phyloP scores from a whole-genome alignment of 2,329 filamentous ascomycete species.

The Fonsecaea erecta region DNA sequence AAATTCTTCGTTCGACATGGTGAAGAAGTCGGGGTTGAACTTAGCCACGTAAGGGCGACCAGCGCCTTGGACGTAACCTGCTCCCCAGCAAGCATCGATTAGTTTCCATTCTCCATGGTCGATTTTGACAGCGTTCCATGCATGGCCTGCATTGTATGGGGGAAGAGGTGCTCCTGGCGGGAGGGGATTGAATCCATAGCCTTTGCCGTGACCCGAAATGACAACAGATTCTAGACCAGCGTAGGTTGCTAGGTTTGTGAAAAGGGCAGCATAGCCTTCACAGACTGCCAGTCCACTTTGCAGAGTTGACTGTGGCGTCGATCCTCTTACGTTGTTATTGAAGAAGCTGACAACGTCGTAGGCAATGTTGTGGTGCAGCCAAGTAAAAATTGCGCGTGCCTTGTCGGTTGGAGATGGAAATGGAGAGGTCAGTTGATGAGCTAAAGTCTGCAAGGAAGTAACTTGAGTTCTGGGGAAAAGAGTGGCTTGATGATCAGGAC shows the following conservation, averaged over 20 bases:
- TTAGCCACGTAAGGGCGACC: constrained; percentile 66
- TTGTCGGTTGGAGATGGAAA: constrained; percentile 88
- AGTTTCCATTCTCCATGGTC: constrained; percentile 90
- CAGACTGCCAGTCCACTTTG: constrained; percentile 83
- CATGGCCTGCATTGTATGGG: constrained; percentile 69
- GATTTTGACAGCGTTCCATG: constrained; percentile 91
- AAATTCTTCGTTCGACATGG: constrained; percentile 76
- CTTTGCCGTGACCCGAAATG: constrained; percentile 82
- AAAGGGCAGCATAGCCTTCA: constrained; percentile 85
- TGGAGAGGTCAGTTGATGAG: constrained; percentile 74
- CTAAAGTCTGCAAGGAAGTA: constrained; percentile 76
- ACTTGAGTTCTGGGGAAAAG: constrained; percentile 74
- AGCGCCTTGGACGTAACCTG: constrained; percentile 66
- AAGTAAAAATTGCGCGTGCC: constrained; percentile 88
- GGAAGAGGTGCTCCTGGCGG: constrained; percentile 69
- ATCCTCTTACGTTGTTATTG: constrained; percentile 66
- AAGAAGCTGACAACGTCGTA: constrained; percentile 87
- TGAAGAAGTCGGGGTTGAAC: constrained; percentile 69
- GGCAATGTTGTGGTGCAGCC: constrained; percentile 90
- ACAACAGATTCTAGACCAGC: constrained; percentile 79
- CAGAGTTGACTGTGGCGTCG: constrained; percentile 74
- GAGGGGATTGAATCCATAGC: constrained; percentile 71
- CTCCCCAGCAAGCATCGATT: constrained; percentile 90
- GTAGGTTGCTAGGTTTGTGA: constrained; percentile 74
- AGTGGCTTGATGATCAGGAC: constrained; percentile 75